These are phyloP conservation scores for Mariannaea sp. DNA, from an alignment of 2,329 filamentous ascomycete genomes.

Conservation along the genomic window DNA sequence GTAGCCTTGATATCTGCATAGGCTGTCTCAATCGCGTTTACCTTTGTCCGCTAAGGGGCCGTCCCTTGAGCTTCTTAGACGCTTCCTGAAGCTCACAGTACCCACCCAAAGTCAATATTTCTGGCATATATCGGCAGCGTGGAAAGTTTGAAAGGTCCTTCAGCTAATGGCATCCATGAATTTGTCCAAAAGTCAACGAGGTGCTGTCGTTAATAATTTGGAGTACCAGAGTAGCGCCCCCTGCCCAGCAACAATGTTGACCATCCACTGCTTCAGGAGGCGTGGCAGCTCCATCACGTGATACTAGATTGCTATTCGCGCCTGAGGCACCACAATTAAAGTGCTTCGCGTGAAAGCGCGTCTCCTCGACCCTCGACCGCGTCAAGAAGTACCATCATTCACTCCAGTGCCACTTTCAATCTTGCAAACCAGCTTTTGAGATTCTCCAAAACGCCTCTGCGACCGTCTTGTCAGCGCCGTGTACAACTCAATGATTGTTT, in stretches of 20 bases:
- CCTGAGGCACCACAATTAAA: constrained; percentile 47
- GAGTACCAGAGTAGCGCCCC: constrained; percentile 28
- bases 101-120: constrained; percentile 17
- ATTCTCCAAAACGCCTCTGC: constrained; percentile 18
- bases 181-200: constrained; percentile 17
- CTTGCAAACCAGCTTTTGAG: constrained; percentile 30
- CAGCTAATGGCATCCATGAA: constrained; percentile 33
- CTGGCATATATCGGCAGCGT: constrained; percentile 13
- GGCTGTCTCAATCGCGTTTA: constrained; percentile 27
- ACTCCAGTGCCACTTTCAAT: constrained; percentile 35
- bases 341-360: constrained; percentile 47
- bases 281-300: constrained; percentile 41
- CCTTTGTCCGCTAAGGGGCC: constrained; percentile 23
- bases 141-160: constrained; percentile 7
- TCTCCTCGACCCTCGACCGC: constrained; percentile 42
- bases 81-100: constrained; percentile 27
- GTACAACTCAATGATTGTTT: constrained; percentile 11
- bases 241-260: constrained; percentile 29
- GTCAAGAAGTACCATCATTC: constrained; percentile 45
- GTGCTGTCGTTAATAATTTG: constrained; percentile 31
- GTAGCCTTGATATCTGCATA: constrained; percentile 21
- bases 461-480: constrained; percentile 20
- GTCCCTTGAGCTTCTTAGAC: constrained; percentile 29
- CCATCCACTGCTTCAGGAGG: constrained; percentile 38
- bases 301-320: constrained; percentile 11